These are phyloP conservation scores for Candida labiduridarum DNA, from an alignment of 1,139 yeast genomes.

Conservation along the genomic window DNA sequence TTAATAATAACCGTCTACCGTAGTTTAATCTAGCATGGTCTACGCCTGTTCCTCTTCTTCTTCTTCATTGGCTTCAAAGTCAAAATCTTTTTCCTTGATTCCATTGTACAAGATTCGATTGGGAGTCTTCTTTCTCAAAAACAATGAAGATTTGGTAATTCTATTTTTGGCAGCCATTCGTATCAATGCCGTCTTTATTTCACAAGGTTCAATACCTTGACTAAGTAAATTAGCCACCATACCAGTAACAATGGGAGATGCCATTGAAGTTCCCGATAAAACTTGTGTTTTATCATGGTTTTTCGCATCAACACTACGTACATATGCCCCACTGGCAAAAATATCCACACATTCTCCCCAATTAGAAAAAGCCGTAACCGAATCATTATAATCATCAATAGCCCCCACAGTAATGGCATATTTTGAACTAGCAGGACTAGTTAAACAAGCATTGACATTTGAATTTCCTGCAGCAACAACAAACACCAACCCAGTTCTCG, in stretches of 20 bases:
- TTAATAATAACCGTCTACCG: too few relatives aligned
- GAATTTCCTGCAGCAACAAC: conserved; percentile 93
- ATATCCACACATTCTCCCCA: conserved; percentile 90
- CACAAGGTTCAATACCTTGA: conserved; percentile 51
- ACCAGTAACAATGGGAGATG: conserved; percentile 82
- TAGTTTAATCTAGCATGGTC: too few relatives aligned
- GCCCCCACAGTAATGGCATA: conserved; percentile 85
- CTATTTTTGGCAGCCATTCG: conserved; percentile 35
- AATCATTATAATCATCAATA: conserved; percentile 69
- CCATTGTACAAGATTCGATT: conserved; percentile 43
- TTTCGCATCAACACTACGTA: conserved; percentile 47
- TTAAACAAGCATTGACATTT: conserved; percentile 72
- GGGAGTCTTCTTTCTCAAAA: conserved; percentile 37
- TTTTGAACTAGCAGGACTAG: conserved; percentile 78
- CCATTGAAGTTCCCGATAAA: conserved; percentile 87
- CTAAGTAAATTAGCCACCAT: conserved; percentile 64
- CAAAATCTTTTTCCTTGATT: conserved; percentile 17
- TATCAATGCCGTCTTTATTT: conserved; percentile 43
- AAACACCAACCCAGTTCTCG: conserved; percentile 67
- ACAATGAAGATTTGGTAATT: conserved; percentile 37
- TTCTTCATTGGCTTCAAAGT: conserved; percentile 16
- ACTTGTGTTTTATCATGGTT: conserved; percentile 32
- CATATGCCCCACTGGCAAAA: conserved; percentile 78
- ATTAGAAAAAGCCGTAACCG: conserved; percentile 74
- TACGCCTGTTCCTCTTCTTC: conserved; percentile 6